Evolutionary conservation across 140 eudicot species (phyloP), one percentile per base, ranked within the genome.

Genomic region (Erigeron philadelphicus): DNA sequence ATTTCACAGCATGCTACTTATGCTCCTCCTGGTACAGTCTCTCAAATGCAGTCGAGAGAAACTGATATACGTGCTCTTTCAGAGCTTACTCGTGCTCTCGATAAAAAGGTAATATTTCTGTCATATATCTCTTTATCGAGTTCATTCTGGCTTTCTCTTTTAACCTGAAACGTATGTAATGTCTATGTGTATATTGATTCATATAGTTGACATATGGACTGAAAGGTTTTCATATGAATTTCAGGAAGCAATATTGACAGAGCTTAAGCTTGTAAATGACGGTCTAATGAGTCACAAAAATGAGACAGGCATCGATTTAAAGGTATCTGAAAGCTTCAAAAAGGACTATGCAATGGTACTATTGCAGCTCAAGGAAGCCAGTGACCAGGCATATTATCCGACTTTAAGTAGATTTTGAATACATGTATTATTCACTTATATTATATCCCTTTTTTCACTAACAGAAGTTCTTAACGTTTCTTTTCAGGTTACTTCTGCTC

Each of bases 61-160:
- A 95, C 92, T 31, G 98, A 86, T 75, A 81, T 86, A 41, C 88
- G 80, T 61, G 98, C 88, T 75, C 87, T 88, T 53, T 82, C 96
- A 48, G 88, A 88, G 82, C 84, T 91, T 47, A 79, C 85, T 59
- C 90, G 88, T 65, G 87, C 92, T 47, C 96, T 91, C 21, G 96
- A 88, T 76, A 91, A 88, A 76, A 91, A 91, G 98, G 98, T 90
- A 58, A 65, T 61, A 40, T 60, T 7, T 11, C 19, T 35, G 65
- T 35, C 25, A 31, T 35, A 35, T 60, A 15, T 31, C 35, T 12
- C 23, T 53, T 3, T 53, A 15, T 16, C 0, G 18, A 53, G 23
- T 53, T 6, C 11, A 53, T 53, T 53, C 38, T 31, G 38, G 38
- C 38, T 25, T 25, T 31, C 38, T 31, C 38, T 31, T 31, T 31